Evolutionary conservation across 208 protist species (phyloP).

Genomic region (Crithidia acanthocephali): DNA sequence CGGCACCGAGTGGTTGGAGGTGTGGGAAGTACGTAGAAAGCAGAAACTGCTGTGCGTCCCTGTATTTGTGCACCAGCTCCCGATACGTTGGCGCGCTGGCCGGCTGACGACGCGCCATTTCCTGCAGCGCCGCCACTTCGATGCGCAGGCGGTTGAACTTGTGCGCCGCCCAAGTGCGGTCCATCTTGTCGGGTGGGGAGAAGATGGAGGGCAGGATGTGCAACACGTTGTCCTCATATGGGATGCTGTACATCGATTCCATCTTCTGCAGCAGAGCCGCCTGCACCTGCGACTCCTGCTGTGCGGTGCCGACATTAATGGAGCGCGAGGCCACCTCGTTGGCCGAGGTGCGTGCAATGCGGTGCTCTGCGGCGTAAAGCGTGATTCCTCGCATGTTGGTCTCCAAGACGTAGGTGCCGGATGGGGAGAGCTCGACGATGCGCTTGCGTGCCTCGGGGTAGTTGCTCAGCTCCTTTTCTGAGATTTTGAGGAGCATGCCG

Average conservation of each 20-base stretch:
- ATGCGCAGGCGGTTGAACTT: constrained; percentile 64
- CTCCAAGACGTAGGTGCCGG: constrained; percentile 82
- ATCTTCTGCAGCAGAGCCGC: constrained; percentile 37
- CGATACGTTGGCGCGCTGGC: constrained; percentile 8
- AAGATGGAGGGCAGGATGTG: constrained; percentile 61
- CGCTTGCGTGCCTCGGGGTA: constrained; percentile 39
- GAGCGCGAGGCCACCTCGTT: constrained; percentile 54
- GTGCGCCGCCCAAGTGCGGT: constrained; percentile 72
- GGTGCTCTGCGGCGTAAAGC: constrained; percentile 65
- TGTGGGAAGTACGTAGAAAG: constrained; percentile 72
- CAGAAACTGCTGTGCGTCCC: constrained; percentile 45
- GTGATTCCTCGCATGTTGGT: constrained; percentile 81
- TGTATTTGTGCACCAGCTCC: constrained; percentile 42
- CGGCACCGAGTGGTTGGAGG: constrained; percentile 16
- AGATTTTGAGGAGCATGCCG: constrained; percentile 75
- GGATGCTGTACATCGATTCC: constrained; percentile 46
- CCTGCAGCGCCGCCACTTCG: constrained; percentile 47
- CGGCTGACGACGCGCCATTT: constrained; percentile 20
- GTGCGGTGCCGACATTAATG: constrained; percentile 33
- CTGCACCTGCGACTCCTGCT: constrained; percentile 16
- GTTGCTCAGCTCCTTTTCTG: constrained; percentile 38
- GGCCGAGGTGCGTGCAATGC: constrained; percentile 60
- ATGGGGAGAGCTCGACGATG: constrained; percentile 52
- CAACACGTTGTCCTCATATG: constrained; percentile 54
- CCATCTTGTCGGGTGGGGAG: constrained; percentile 87